Percentiles rank a stretch among this genome's conserved stretches.
Conservation (phyloP, 371 early-diverging fungal species). For the Mucor piriformis region DNA sequence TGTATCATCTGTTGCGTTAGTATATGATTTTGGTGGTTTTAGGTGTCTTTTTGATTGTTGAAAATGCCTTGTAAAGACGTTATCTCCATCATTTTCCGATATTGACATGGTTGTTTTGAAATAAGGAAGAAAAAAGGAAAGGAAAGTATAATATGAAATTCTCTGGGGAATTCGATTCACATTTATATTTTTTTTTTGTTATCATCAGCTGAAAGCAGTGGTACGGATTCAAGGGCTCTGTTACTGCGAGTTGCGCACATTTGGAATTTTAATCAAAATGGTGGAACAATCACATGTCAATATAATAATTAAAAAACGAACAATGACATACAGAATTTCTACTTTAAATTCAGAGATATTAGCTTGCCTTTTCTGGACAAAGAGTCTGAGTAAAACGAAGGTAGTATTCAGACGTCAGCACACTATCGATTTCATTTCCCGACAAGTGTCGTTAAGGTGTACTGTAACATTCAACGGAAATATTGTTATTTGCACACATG, state of each 20-base stretch:
- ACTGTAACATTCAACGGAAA: too few species aligned
- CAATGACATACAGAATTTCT: too few species aligned
- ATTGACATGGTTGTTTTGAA: constrained; percentile 46
- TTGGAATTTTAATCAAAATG: background rate
- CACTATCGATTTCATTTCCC: too few species aligned
- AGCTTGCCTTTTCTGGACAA: too few species aligned
- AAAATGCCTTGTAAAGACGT: constrained; percentile 23
- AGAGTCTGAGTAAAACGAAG: too few species aligned
- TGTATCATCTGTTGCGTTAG: background rate
- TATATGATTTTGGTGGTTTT: background rate
- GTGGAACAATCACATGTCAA: too few species aligned
- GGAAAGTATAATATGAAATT: constrained; percentile 59
- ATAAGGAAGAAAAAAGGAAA: constrained; percentile 62
- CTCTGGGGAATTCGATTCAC: constrained; percentile 42
- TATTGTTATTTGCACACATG: too few species aligned
- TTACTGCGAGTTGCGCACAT: background rate
- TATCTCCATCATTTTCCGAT: constrained; percentile 55
- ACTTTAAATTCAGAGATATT: too few species aligned
- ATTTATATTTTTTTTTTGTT: background rate
- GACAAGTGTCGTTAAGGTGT: too few species aligned
- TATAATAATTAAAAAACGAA: too few species aligned
- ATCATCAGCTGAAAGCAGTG: constrained; percentile 12
- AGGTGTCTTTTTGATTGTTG: constrained; percentile 30
- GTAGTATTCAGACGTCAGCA: too few species aligned
- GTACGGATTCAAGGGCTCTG: background rate